These are phyloP conservation scores for Prototheca stagnorum DNA, from an alignment of 163 green algal genomes.

Conservation along the genomic window DNA sequence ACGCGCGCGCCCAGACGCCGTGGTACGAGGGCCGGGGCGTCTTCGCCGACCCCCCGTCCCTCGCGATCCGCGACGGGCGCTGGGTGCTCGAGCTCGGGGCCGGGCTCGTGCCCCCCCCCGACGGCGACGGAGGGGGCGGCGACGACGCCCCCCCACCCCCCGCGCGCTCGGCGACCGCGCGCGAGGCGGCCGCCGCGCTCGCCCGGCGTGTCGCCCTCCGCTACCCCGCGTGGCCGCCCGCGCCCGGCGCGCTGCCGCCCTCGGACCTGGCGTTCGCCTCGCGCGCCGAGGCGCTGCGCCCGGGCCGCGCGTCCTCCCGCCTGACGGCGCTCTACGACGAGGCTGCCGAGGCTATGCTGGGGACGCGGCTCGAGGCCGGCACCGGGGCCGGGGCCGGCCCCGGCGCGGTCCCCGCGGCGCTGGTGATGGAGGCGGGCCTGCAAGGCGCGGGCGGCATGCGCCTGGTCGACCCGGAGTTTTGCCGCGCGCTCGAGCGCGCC, in stretches of 20 bases:
- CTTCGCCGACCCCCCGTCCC: constrained; percentile 68
- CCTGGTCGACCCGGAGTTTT: constrained; percentile 79
- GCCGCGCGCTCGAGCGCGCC: constrained; percentile 44
- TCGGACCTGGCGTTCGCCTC: constrained; percentile 3
- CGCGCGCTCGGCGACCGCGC: neutral
- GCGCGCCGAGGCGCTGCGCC: constrained; percentile 8
- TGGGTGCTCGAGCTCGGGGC: constrained; percentile 25
- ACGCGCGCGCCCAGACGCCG: constrained; percentile 53
- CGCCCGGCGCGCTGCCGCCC: no score
- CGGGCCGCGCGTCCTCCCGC: neutral
- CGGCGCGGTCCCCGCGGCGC: constrained; percentile 5
- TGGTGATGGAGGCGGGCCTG: constrained; percentile 60
- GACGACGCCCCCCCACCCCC: neutral
- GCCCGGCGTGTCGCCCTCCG: no score
- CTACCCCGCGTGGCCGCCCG: no score
- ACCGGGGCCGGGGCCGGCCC: neutral
- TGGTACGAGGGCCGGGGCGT: constrained; percentile 54
- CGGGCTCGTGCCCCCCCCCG: neutral
- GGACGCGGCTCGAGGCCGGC: constrained; percentile 13
- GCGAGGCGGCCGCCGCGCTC: neutral
- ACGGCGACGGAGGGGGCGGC: neutral
- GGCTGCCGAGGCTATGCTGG: constrained; percentile 19
- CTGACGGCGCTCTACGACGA: constrained; percentile 13
- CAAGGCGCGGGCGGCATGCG: constrained; percentile 89
- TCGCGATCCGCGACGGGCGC: constrained; percentile 23